Evolutionary conservation across 192 early-diverging fungal genomes (phyloP), one percentile per base, ranked within the genome.

Genomic region (Pilobolus umbonatus): DNA sequence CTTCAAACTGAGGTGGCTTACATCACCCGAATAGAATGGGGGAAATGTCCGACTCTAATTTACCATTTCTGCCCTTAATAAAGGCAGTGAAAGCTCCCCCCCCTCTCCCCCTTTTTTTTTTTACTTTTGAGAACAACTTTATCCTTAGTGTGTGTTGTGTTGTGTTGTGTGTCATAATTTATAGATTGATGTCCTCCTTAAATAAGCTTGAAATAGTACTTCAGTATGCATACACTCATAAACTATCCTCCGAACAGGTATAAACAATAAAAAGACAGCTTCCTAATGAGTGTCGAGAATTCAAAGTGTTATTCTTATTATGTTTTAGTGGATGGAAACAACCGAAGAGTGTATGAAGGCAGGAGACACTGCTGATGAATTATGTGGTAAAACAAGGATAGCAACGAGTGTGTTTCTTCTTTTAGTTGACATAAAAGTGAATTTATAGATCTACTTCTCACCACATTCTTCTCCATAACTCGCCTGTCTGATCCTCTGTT

Each of bases 211-310:
- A 65, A 51, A 46, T 44, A 19, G 46, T 65, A 4, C 49, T 65
- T 39, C 63, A 56, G 4, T 58, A 58, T 58, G 63, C 63, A 22
- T 58, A 65, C 40, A 35, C 58, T 32, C 46, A 65, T 43, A 49
- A 56, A 19, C 58, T 35, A 28, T 42, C 55, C 15, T 51, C 54
- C 39, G 36, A 49, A 38, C 48, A 65, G 40, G 56, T 59, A 26
- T 39, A 26, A 39, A 54, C 14, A 26, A 54, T 7, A 24, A 54
- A 19, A 54, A 36, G 15, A 2, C 0, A 35, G 34, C 2, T 26
- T 22, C n/a, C 32, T 15, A 36, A 12, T 31, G 12, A 48, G 15
- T 34, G 19, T 34, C 17, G 11, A 25, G 15, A n/a, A n/a, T 4
- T 52, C 10, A 28, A 30, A 38, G 11, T 43, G 40, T 19, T n/a